phyloP scores from a whole-genome alignment of 1,284 basidiomycete species.

The Naganishia sp. region DNA sequence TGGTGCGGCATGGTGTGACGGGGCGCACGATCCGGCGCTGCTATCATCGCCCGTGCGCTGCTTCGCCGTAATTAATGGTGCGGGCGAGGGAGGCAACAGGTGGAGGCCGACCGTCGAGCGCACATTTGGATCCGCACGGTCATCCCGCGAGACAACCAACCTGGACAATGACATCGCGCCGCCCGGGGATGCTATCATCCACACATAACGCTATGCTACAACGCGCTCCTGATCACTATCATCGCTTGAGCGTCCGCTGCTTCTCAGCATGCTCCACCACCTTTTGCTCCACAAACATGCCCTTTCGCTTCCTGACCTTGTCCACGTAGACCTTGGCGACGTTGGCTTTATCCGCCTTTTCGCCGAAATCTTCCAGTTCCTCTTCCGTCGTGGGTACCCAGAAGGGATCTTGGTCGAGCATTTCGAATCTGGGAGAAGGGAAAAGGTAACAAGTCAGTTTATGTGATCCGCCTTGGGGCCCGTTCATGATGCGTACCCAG shows the following conservation, averaged over 20 bases:
- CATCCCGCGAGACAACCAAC: too few species aligned
- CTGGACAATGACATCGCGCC: too few species aligned
- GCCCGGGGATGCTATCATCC: too few species aligned
- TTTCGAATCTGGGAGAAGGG: conserved; percentile 65
- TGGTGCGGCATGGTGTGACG: conserved; percentile 13
- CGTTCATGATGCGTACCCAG: conserved; percentile 63
- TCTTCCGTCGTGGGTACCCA: conserved; percentile 99
- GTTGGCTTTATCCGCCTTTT: conserved; percentile 91
- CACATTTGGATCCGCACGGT: too few species aligned
- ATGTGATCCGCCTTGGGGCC: neutral
- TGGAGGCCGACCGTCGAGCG: too few species aligned
- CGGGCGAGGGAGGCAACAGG: too few species aligned
- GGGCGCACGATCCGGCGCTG: too few species aligned
- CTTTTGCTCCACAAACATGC: conserved; percentile 91
- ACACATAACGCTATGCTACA: too few species aligned
- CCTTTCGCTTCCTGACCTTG: conserved; percentile 82
- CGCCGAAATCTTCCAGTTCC: conserved; percentile 94
- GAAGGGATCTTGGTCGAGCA: conserved; percentile 91
- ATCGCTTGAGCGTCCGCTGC: conserved; percentile 91
- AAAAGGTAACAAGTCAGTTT: neutral
- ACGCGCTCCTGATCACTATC: conserved; percentile 1
- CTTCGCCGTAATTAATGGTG: too few species aligned
- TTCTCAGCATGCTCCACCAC: conserved; percentile 93
- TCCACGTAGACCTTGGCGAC: conserved; percentile 96
- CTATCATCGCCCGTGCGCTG: too few species aligned